Conservation (phyloP, 2,329 filamentous ascomycete genomes). For the Chrysosporium keratinophilum region DNA sequence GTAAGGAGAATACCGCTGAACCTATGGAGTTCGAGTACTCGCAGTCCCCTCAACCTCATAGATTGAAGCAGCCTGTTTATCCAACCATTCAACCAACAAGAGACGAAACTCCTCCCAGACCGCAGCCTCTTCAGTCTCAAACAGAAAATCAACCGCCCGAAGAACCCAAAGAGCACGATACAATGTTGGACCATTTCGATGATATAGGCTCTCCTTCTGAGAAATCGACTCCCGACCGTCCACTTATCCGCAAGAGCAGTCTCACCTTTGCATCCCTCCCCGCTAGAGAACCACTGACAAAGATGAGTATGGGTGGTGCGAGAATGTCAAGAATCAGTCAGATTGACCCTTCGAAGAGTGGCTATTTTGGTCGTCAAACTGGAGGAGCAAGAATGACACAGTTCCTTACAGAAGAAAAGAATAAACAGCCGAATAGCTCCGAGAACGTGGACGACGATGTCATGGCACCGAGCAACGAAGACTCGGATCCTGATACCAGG, state of each 20-base stretch:
- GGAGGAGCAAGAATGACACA: conserved; percentile 45
- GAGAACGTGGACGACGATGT: conserved; percentile 44
- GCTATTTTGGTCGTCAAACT: conserved; percentile 63
- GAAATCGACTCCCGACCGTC: conserved; percentile 43
- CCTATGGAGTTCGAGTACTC: conserved; percentile 23
- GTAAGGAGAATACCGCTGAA: conserved; percentile 29
- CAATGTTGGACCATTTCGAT: conserved; percentile 25
- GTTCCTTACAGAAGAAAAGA: conserved; percentile 21
- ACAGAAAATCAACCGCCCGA: neutral
- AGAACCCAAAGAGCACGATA: neutral
- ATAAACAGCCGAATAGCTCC: conserved; percentile 38
- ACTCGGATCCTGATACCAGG: conserved; percentile 41
- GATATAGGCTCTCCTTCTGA: conserved; percentile 41
- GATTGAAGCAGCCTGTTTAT: neutral
- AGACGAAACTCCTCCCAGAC: neutral
- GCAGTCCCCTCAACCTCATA: conserved; percentile 1
- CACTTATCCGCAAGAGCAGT: conserved; percentile 81
- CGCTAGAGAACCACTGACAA: conserved; percentile 76
- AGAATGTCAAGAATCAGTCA: conserved; percentile 68
- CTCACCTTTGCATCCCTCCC: conserved; percentile 89
- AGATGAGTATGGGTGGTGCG: conserved; percentile 66
- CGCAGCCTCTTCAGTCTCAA: neutral
- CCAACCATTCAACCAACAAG: neutral
- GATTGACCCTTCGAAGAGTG: conserved; percentile 55
- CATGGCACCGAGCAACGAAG: conserved; percentile 38